Base-by-base conservation (phyloP, 305 asterid genomes). In the Nicotiana rustica region DNA sequence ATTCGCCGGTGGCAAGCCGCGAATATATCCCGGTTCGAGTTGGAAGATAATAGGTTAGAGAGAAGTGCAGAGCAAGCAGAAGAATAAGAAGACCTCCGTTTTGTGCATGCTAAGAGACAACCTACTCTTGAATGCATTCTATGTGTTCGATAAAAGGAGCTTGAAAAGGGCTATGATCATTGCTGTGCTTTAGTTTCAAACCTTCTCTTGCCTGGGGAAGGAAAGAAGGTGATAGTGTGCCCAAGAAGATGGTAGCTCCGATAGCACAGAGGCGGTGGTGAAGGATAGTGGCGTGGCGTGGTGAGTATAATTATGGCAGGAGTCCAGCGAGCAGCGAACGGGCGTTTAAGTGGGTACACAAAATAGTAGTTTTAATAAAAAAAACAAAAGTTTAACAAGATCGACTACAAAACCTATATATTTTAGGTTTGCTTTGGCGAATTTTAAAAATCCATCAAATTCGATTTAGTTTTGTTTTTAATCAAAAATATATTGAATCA, bases 111-210 rank as follows among this genome's bases (percentile, higher is more conserved):
- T 47, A 71, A 71, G 18, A 71, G 61, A 44, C 47, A 70, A 61
- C 61, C 78, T 71, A 71, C n/a, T 71, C 78, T 47, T 18, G 78
- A 71, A 47, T 71, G 78, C 78, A 71, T 71, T 47, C 38, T 71
- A 71, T 44, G 38, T 47, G 36, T 21, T 71, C 6, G 78, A 71
- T 71, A 47, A 44, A 21, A 44, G 21, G 38, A 47, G 10, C 44
- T 66, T 14, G 12, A 66, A 66, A 41, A 14, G 7, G 13, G 19
- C 33, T 69, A 10, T 38, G 57, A 38, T 69, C 77, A 69, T 69
- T 4, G 57, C 10, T 69, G 17, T 68, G 8, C 55, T 68, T 67
- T 52, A 35, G 47, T 0, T 36, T 35, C 35, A 3, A 35, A 67
- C 75, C 52, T 15, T 67, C 0, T 6, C 0, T 17, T 3, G 10